Evolutionary conservation across 2,329 filamentous ascomycete species (phyloP).

Genomic region (Scedosporium apiospermum): DNA sequence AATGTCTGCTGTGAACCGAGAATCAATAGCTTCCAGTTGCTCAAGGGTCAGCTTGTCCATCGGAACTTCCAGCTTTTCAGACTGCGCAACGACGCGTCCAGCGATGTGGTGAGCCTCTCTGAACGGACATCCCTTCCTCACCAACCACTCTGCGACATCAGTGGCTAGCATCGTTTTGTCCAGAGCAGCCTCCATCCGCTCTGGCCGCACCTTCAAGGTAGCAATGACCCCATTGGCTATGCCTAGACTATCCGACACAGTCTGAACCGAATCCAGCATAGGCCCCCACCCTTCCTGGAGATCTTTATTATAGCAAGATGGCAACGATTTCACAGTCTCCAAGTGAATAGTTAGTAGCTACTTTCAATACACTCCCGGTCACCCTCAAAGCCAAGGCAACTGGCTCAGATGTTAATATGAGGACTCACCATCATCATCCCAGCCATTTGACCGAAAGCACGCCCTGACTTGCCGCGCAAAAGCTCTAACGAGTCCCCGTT

Average conservation of each 20-base stretch:
- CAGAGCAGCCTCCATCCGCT: constrained; percentile 62
- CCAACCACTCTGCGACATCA: constrained; percentile 53
- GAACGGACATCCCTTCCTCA: constrained; percentile 60
- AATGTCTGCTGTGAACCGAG: constrained; percentile 59
- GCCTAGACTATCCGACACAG: constrained; percentile 60
- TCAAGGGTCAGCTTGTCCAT: constrained; percentile 62
- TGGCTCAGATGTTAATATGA: constrained; percentile 16
- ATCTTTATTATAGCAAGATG: constrained; percentile 70
- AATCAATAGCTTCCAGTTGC: constrained; percentile 58
- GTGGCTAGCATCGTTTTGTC: constrained; percentile 68
- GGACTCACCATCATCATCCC: constrained; percentile 54
- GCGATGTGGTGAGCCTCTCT: constrained; percentile 71
- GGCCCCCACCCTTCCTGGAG: constrained; percentile 69
- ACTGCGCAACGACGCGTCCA: constrained; percentile 60
- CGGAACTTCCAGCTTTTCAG: constrained; percentile 50
- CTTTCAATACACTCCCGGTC: constrained; percentile 16
- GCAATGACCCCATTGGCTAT: constrained; percentile 66
- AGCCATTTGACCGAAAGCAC: constrained; percentile 72
- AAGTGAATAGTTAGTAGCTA: constrained; percentile 17
- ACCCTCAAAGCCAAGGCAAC: constrained; percentile 9
- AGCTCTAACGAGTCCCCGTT: constrained; percentile 66
- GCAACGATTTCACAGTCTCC: constrained; percentile 49
- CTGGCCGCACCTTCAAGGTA: constrained; percentile 54
- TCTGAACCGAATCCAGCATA: constrained; percentile 66
- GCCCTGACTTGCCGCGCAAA: constrained; percentile 65